Base-by-base conservation (phyloP, 768 basidiomycete species). In the Termitomyces sp. region DNA sequence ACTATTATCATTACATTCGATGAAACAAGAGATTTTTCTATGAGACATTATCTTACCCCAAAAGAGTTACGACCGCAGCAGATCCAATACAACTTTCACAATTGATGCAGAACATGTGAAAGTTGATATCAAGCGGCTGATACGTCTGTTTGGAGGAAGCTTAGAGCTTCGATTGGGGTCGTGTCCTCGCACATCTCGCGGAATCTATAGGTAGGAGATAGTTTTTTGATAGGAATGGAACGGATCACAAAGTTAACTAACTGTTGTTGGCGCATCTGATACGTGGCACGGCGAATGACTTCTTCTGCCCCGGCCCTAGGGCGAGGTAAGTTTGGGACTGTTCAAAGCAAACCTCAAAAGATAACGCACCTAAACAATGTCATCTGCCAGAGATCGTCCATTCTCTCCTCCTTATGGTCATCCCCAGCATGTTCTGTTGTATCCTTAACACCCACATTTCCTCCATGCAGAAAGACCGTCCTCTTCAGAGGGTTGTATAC, bases 321-420 rank as follows among this genome's bases (percentile, higher is more conserved):
- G 40, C 33, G 41, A 44, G 15, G 33, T 38, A 54, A 60, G 15
- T 26, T 10, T 23, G 5, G 23, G 53, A 38, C 26, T 14, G n/a
- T n/a, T 4, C 0, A 1, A 31, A 58, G 4, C 11, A 45, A 40
- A 19, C 42, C 17, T 12, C 30, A 35, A 44, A 47, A 38, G 4
- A 3, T 33, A 31, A 62, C 79, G 37, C 56, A 89, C 90, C 89
- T 80, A 60, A 77, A 67, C 37, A 92, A 66, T 37, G 72, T 74
- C 84, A 91, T 86, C 67, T 74, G 77, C 90, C 91, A 93, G 59
- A 93, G 84, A 67, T 91, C 90, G 64, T 87, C 83, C 67, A 92
- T 61, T 57, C 88, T 73, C 56, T 68, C 74, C 61, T 83, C 80
- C 53, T 67, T 72, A 37, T 64, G 61, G 17, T 42, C 57, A 1